Evolutionary conservation across 768 basidiomycete genomes (phyloP).

Genomic region (Suillus subluteus): DNA sequence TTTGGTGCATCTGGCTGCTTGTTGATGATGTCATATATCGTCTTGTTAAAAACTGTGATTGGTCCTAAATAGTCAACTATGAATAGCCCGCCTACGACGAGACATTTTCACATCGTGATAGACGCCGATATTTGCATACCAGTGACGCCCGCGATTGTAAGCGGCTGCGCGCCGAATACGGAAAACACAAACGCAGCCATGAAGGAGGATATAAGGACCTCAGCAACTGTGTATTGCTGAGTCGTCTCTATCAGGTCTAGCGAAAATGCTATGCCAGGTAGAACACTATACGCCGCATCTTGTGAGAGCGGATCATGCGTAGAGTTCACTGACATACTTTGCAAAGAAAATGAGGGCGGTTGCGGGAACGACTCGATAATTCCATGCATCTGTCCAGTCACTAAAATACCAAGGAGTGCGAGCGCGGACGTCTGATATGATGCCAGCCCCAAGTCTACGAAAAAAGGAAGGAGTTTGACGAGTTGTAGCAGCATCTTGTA

Average conservation of each 20-base stretch:
- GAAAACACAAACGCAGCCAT: slow-evolving; percentile 91
- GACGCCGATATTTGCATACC: slow-evolving; percentile 42
- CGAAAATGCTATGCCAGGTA: slow-evolving; percentile 91
- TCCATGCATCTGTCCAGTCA: slow-evolving; percentile 93
- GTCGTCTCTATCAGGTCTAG: slow-evolving; percentile 92
- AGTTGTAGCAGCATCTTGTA: neutral
- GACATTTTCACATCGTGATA: neutral
- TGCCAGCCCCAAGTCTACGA: slow-evolving; percentile 56
- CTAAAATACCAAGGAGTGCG: slow-evolving; percentile 79
- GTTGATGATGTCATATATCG: slow-evolving; percentile 77
- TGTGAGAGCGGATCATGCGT: slow-evolving; percentile 4
- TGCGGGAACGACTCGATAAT: slow-evolving; percentile 87
- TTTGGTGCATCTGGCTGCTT: slow-evolving; percentile 60
- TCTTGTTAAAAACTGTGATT: slow-evolving; percentile 92
- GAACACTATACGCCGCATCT: slow-evolving; percentile 51
- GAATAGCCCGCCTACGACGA: neutral
- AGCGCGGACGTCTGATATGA: slow-evolving; percentile 67
- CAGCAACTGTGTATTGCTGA: slow-evolving; percentile 85
- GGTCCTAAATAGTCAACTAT: slow-evolving; percentile 57
- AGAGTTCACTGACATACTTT: slow-evolving; percentile 54
- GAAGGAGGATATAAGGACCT: slow-evolving; percentile 82
- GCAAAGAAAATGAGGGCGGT: slow-evolving; percentile 86
- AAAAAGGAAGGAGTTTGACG: slow-evolving; percentile 18
- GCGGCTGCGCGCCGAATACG: slow-evolving; percentile 85
- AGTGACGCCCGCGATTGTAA: slow-evolving; percentile 91